Conservation (phyloP, 768 basidiomycete genomes). For the Phanerochaete sordida region DNA sequence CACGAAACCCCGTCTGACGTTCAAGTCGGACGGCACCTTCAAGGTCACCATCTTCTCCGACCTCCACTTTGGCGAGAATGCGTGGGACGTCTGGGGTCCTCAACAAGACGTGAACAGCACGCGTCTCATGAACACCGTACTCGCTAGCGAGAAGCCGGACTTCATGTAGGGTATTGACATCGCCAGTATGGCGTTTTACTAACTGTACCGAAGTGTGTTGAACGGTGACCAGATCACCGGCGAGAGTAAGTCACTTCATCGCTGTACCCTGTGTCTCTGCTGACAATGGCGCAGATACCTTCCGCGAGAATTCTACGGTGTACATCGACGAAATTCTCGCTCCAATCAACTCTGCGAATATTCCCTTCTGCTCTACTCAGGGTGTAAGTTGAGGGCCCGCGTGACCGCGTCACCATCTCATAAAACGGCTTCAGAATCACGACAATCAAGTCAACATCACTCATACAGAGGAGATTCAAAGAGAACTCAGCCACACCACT, state of each 20-base stretch:
- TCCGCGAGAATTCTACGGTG: slow-evolving; percentile 58
- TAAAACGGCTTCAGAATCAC: slow-evolving; percentile 52
- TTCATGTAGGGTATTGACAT: slow-evolving; percentile 49
- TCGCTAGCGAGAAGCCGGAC: slow-evolving; percentile 59
- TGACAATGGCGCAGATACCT: slow-evolving; percentile 42
- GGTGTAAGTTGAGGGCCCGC: slow-evolving; percentile 42
- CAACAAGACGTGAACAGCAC: slow-evolving; percentile 64
- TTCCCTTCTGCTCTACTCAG: slow-evolving; percentile 68
- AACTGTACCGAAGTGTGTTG: slow-evolving; percentile 44
- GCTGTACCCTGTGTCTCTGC: not conserved
- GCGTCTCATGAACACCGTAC: slow-evolving; percentile 51
- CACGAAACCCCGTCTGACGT: slow-evolving; percentile 48
- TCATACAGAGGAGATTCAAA: slow-evolving; percentile 60
- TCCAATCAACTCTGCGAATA: slow-evolving; percentile 50
- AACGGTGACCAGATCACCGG: slow-evolving; percentile 77
- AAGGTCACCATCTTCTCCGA: slow-evolving; percentile 75
- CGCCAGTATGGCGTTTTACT: not conserved
- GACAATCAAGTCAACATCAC: slow-evolving; percentile 74
- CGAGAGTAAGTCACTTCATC: slow-evolving; percentile 42
- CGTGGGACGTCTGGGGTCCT: slow-evolving; percentile 66
- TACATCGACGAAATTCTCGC: slow-evolving; percentile 62
- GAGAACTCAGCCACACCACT: slow-evolving; percentile 52
- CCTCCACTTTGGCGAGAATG: slow-evolving; percentile 73
- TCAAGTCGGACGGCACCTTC: slow-evolving; percentile 58
- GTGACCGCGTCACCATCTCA: not conserved